Evolutionary conservation across 768 basidiomycete species (phyloP), one percentile per base, ranked within the genome.

Genomic region (Postia placenta): DNA sequence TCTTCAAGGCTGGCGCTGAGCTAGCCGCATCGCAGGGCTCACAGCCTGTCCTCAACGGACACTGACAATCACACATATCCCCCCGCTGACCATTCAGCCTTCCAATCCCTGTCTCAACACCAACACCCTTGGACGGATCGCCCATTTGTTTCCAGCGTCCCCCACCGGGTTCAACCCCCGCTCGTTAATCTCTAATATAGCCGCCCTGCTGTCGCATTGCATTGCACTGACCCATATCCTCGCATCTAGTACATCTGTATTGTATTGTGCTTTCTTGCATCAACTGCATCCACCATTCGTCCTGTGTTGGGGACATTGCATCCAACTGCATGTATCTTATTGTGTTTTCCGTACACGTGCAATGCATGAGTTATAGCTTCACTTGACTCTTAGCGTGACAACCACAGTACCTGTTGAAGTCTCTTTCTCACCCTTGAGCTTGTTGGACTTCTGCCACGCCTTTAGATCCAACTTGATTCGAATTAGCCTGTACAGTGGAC

Each of bases 151-250:
- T 61, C 59, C 67, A 63, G 64, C 65, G 56, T 51, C 42, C 54
- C 53, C 60, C 57, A 63, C 74, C 85, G 85, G 87, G 87, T 89
- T 89, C 87, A 89, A 89, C 87, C 85, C 85, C 85, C 85, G 39
- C 49, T 54, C 48, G 45, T 76, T 60, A n/a, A n/a, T n/a, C n/a
- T 39, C 22, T 33, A 19, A 20, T 14, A 35, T 30, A 11, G 11
- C 33, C 46, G n/a, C 12, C 40, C 23, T 43, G 47, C 38, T 40
- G 11, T 35, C 24, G 9, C 19, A 33, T 42, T 39, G 28, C 48
- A 35, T 42, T 23, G 15, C 53, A 14, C 24, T 11, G n/a, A 9
- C 33, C 19, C 12, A 41, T 49, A 41, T 42, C 25, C 49, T 39
- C 20, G 49, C 52, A 53, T 47, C 47, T 52, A 45, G 39, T 28